Evolutionary conservation across 108 stramenopile species (phyloP).

Genomic region (Skeletonema marinoi): DNA sequence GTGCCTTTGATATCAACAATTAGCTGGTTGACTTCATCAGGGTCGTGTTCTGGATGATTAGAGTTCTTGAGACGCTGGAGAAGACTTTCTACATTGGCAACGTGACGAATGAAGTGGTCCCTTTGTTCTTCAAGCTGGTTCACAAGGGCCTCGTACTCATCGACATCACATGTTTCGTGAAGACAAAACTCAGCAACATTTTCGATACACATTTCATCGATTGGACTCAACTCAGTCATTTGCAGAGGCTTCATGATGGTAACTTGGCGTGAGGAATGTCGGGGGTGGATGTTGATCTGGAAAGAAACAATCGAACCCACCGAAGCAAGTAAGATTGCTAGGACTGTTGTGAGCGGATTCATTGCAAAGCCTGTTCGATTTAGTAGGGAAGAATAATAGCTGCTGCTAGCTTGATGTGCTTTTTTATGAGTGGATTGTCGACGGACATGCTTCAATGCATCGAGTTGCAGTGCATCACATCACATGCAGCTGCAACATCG

Average conservation of each 20-base stretch:
- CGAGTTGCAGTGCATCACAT: too few species aligned
- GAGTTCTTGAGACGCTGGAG: constrained; percentile 31
- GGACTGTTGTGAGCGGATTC: background rate
- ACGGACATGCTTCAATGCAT: too few species aligned
- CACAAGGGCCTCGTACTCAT: constrained; percentile 55
- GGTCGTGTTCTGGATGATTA: constrained; percentile 36
- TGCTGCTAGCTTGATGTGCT: background rate
- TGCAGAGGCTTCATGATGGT: constrained; percentile 2
- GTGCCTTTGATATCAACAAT: constrained; percentile 29
- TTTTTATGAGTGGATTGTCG: background rate
- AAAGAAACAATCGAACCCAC: background rate
- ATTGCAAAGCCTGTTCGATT: background rate
- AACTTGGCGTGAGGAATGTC: background rate
- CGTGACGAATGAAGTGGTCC: constrained; percentile 28
- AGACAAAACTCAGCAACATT: constrained; percentile 59
- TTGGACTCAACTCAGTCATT: constrained; percentile 35
- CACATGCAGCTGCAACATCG: too few species aligned
- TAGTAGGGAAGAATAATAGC: background rate
- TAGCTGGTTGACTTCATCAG: constrained; percentile 16
- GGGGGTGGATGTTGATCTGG: background rate
- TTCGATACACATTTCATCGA: constrained; percentile 59
- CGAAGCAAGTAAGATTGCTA: background rate
- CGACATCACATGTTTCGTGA: constrained; percentile 49
- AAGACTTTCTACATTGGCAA: constrained; percentile 42
- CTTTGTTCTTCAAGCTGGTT: constrained; percentile 55